Evolutionary conservation across 192 early-diverging fungal genomes (phyloP).

Genomic region (Mortierella claussenii): DNA sequence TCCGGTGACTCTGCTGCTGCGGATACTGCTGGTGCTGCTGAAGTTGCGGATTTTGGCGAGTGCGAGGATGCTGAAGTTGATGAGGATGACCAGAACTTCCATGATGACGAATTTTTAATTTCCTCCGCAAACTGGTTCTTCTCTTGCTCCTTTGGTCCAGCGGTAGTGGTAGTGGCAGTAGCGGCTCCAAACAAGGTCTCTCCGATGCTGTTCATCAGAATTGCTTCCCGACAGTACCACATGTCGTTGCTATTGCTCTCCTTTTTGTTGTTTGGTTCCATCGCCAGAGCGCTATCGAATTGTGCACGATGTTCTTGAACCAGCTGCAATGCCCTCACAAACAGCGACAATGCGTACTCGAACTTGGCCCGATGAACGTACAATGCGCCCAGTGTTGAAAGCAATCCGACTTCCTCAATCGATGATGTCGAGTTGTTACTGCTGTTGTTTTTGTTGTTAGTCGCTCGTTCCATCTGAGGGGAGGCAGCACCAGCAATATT

Average conservation of each 20-base stretch:
- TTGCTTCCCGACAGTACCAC: slow-evolving; percentile 61
- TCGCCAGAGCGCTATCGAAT: no score
- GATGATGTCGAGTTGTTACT: background rate
- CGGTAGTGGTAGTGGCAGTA: background rate
- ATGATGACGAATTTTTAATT: slow-evolving; percentile 18
- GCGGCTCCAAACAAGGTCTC: slow-evolving; percentile 59
- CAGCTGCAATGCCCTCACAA: slow-evolving; percentile 54
- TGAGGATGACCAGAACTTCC: slow-evolving; percentile 46
- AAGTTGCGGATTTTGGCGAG: background rate
- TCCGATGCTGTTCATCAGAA: slow-evolving; percentile 62
- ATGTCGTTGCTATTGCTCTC: slow-evolving; percentile 7
- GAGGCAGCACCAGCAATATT: background rate
- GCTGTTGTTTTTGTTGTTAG: background rate
- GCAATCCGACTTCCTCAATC: slow-evolving; percentile 33
- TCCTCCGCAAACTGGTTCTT: background rate
- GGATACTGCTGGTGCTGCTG: background rate
- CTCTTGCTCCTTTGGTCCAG: background rate
- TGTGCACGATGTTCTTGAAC: slow-evolving; percentile 33
- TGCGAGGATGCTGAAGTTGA: background rate
- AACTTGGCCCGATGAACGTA: slow-evolving; percentile 63
- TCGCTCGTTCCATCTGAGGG: no score
- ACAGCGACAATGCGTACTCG: slow-evolving; percentile 58
- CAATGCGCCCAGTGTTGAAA: slow-evolving; percentile 56
- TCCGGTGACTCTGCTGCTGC: slow-evolving; percentile 3
- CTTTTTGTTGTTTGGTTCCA: background rate